phyloP scores from a whole-genome alignment of 2,329 filamentous ascomycete species.

The Xylaria sp. region DNA sequence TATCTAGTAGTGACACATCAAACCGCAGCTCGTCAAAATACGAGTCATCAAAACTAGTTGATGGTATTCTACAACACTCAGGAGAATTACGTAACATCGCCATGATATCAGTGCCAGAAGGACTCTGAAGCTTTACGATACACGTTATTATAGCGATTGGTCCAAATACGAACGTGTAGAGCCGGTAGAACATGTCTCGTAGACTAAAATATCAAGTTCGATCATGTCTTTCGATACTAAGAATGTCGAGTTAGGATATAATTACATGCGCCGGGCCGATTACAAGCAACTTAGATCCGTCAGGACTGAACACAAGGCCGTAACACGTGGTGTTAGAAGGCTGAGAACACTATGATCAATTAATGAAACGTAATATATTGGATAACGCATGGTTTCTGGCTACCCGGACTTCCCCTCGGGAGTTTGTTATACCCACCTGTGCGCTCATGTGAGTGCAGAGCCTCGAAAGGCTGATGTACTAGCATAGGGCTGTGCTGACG shows the following conservation, averaged over 20 bases:
- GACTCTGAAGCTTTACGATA: background rate
- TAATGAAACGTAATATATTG: background rate
- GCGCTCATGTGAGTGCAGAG: background rate
- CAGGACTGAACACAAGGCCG: too few relatives aligned
- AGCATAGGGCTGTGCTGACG: background rate
- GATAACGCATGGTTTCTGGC: background rate
- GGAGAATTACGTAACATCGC: background rate
- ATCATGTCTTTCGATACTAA: background rate
- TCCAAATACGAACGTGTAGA: background rate
- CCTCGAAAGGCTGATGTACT: background rate
- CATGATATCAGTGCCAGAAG: background rate
- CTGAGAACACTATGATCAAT: background rate
- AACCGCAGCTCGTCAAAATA: too few relatives aligned
- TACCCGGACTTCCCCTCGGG: background rate
- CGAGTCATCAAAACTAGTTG: background rate
- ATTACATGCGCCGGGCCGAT: background rate
- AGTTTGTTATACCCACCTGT: slow-evolving; percentile 6
- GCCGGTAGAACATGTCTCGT: background rate
- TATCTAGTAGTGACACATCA: too few relatives aligned
- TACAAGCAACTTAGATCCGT: background rate
- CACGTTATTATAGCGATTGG: background rate
- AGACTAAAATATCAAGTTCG: background rate
- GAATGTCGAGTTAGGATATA: background rate
- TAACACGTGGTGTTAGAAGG: background rate
- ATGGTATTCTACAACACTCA: background rate